A percentile compares a stretch with the other conserved stretches of the same genome.
Evolutionary conservation across 2,329 filamentous ascomycete genomes (phyloP).

Genomic region (Zopfia rhizophila): DNA sequence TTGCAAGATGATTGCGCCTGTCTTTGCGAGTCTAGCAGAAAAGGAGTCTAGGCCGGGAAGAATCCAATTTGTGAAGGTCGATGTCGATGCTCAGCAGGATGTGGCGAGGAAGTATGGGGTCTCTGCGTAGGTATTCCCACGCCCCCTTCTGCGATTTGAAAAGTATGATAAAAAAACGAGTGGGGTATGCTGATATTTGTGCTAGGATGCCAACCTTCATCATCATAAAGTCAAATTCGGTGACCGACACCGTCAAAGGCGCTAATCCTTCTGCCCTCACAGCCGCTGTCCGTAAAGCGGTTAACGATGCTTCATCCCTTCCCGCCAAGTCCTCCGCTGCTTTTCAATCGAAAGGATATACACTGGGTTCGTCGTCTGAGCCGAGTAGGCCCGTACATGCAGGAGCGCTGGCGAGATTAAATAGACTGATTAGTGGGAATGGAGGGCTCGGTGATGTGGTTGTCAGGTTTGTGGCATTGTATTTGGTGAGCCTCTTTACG

Average conservation of each 20-base stretch:
- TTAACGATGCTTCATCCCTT: slow-evolving; percentile 50
- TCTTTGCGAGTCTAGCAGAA: slow-evolving; percentile 62
- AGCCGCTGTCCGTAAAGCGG: slow-evolving; percentile 58
- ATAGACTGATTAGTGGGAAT: slow-evolving; percentile 39
- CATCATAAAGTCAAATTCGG: slow-evolving; percentile 55
- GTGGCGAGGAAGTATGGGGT: slow-evolving; percentile 62
- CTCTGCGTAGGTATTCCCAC: slow-evolving; percentile 51
- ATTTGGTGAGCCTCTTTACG: slow-evolving; percentile 57
- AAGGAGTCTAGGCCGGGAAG: slow-evolving; percentile 58
- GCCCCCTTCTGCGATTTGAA: neutral
- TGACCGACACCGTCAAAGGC: slow-evolving; percentile 60
- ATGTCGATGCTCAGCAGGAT: slow-evolving; percentile 64
- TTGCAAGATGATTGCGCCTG: slow-evolving; percentile 65
- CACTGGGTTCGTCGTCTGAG: slow-evolving; percentile 47
- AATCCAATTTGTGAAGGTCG: slow-evolving; percentile 65
- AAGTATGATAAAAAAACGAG: neutral
- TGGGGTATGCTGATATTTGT: too few relatives aligned
- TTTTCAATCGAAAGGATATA: slow-evolving; percentile 57
- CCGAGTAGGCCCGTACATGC: slow-evolving; percentile 38
- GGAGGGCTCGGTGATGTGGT: slow-evolving; percentile 52
- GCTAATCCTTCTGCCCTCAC: slow-evolving; percentile 61
- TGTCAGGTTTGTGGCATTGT: slow-evolving; percentile 59
- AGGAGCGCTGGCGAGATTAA: slow-evolving; percentile 36
- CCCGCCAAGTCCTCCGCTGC: slow-evolving; percentile 44
- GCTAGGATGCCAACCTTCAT: slow-evolving; percentile 64